Base-by-base conservation (phyloP, 2,329 filamentous ascomycete genomes). In the Leptographium lundbergii region DNA sequence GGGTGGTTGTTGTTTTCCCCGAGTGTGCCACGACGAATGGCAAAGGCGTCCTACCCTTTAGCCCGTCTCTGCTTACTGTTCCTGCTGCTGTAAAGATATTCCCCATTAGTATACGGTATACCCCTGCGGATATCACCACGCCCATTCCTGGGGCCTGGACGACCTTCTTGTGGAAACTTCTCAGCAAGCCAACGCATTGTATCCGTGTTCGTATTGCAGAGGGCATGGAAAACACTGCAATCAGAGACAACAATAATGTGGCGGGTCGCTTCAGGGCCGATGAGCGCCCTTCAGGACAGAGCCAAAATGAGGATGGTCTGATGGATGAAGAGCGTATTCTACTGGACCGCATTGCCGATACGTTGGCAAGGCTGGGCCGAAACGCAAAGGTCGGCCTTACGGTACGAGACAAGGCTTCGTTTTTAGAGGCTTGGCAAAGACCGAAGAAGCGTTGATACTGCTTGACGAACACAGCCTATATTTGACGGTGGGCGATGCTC, bases 11-110 rank as follows among this genome's bases (percentile, higher is more conserved):
- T 62, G 84, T 96, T 1, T 96, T 97, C 70, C 92, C 94, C 14
- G 94, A 99, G 74, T 92, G 88, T 72, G 94, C 88, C 5, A 95
- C 94, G 0, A 96, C 90, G 52, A 99, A 99, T 69, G 92, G 92
- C 62, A 86, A 89, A 65, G 94, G 87, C 5, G 91, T 97, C 62
- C 74, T 99, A 14, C 88, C 90, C 1, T 82, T 96, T 59, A 89
- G 87, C 61, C 89, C 88, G 0, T 86, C 85, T 56, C 77, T 99
- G 1, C 75, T 94, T 3, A 80, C 84, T 19, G 82, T 82, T 0
- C 82, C 86, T 0, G 70, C 81, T 6, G 77, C 80, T 58, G 85
- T 85, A 10, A 87, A 86, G 68, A 89, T 99, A 65, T 97, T 95
- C 74, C 91, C 94, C 1, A 81, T 99, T 61, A 95, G 87, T 70